These are phyloP conservation scores for Cystobasidium ongulense DNA, from an alignment of 768 basidiomycete genomes.

Conservation along the genomic window DNA sequence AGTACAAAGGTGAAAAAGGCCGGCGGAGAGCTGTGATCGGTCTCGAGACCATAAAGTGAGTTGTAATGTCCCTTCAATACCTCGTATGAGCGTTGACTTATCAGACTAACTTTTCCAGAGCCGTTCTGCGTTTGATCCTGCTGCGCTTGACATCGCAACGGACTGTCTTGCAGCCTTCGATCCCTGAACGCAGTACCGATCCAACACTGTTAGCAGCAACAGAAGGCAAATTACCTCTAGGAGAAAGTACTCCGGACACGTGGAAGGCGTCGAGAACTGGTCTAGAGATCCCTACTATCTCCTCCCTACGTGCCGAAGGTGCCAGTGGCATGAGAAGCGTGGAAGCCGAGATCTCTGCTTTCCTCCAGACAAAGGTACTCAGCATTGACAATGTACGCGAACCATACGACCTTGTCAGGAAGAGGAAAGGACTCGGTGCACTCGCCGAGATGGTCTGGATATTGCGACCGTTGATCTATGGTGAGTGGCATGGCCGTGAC, in stretches of 20 bases:
- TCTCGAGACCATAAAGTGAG: constrained; percentile 77
- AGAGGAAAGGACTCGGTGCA: constrained; percentile 33
- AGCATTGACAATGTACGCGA: constrained; percentile 39
- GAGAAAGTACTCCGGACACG: constrained; percentile 9
- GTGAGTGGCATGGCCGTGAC: constrained; percentile 28
- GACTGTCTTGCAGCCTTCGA: constrained; percentile 48
- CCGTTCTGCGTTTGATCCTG: constrained; percentile 62
- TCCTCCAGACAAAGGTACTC: constrained; percentile 37
- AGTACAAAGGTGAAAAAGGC: constrained; percentile 54
- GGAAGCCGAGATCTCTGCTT: constrained; percentile 35
- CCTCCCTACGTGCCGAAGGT: constrained; percentile 30
- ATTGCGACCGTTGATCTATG: constrained; percentile 41
- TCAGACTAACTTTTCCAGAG: constrained; percentile 51
- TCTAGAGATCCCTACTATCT: constrained; percentile 35
- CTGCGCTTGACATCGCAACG: constrained; percentile 61
- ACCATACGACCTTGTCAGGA: constrained; percentile 40
- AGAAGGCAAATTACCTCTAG: not conserved
- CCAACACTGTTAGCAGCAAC: constrained; percentile 34
- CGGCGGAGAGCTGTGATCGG: constrained; percentile 70
- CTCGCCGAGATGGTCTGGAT: constrained; percentile 41
- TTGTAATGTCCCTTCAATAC: constrained; percentile 26
- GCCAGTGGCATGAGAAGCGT: not conserved
- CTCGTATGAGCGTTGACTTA: not conserved
- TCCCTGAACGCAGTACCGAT: constrained; percentile 41
- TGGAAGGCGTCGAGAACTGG: constrained; percentile 40